Conservation (phyloP, 768 basidiomycete genomes). For the Phylloporus sp. region DNA sequence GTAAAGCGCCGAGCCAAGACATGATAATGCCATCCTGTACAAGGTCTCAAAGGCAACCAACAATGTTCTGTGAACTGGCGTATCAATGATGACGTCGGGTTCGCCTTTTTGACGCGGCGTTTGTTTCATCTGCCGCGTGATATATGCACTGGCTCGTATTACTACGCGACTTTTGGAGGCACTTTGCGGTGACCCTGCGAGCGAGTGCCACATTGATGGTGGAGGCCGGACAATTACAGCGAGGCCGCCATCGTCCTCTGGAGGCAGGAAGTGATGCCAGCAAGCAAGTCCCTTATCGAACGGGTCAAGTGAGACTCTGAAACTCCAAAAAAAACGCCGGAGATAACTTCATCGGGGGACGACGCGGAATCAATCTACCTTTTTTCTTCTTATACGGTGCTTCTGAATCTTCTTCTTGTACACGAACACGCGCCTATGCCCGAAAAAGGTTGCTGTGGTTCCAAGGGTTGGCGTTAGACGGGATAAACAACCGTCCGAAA, state of each 20-base stretch:
- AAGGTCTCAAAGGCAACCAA: not conserved
- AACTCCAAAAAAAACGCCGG: not conserved
- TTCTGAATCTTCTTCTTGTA: too few relatives aligned
- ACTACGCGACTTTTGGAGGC: too few relatives aligned
- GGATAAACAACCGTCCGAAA: slow-evolving; percentile 18
- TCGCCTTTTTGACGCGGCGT: slow-evolving; percentile 2
- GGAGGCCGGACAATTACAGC: not conserved
- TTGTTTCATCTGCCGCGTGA: slow-evolving; percentile 3
- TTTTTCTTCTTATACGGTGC: not conserved
- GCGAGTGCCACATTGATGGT: not conserved
- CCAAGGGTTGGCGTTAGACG: slow-evolving; percentile 3
- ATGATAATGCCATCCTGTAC: slow-evolving; percentile 28
- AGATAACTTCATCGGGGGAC: slow-evolving; percentile 16
- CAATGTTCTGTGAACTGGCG: too few relatives aligned
- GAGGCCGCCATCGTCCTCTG: not conserved
- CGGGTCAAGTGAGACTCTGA: not conserved
- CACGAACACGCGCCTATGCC: slow-evolving; percentile 10
- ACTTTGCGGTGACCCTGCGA: too few relatives aligned
- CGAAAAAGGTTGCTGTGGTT: slow-evolving; percentile 6
- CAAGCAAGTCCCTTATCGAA: slow-evolving; percentile 7
- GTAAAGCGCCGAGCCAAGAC: not conserved
- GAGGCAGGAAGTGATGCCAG: too few relatives aligned
- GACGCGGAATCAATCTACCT: not conserved
- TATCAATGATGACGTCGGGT: not conserved
- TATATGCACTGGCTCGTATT: too few relatives aligned